Percentiles rank a stretch among this genome's conserved stretches.
Conservation (phyloP, 495 filamentous ascomycete species). For the Annulohypoxylon bovei region DNA sequence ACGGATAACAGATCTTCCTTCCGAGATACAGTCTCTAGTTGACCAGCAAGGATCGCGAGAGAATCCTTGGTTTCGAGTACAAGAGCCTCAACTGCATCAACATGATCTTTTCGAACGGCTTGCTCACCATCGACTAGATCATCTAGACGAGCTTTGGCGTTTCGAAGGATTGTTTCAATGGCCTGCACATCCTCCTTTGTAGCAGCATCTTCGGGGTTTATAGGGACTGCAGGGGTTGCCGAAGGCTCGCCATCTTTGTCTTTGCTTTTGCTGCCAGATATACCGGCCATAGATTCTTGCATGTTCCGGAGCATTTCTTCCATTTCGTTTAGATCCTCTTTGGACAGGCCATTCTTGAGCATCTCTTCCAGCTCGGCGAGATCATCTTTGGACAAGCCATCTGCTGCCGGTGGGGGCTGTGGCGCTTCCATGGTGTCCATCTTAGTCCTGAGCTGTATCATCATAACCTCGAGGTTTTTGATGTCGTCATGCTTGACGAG, state of each 20-base stretch:
- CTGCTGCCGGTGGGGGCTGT: slow-evolving; percentile 48
- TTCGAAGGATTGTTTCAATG: slow-evolving; percentile 87
- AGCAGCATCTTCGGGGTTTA: slow-evolving; percentile 54
- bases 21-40: slow-evolving; percentile 70
- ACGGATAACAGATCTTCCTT: slow-evolving; percentile 82
- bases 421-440: slow-evolving; percentile 80
- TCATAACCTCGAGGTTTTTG: slow-evolving; percentile 82
- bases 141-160: slow-evolving; percentile 84
- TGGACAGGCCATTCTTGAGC: slow-evolving; percentile 57
- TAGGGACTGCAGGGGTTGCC: slow-evolving; percentile 32
- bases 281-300: slow-evolving; percentile 50
- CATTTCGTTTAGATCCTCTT: slow-evolving; percentile 69
- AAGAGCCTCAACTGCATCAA: slow-evolving; percentile 75
- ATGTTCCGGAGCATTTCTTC: slow-evolving; percentile 53
- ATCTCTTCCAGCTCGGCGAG: slow-evolving; percentile 52
- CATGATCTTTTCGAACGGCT: slow-evolving; percentile 75
- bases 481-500: slow-evolving; percentile 73
- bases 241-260: slow-evolving; percentile 35
- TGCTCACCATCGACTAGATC: slow-evolving; percentile 74
- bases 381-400: slow-evolving; percentile 57
- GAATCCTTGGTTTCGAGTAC: slow-evolving; percentile 76
- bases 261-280: slow-evolving; percentile 32
- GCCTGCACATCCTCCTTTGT: slow-evolving; percentile 81
- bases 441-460: slow-evolving; percentile 83
- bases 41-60: slow-evolving; percentile 65